Base-by-base conservation (phyloP, 2,329 filamentous ascomycete species). In the Neonectria neomacrospora region DNA sequence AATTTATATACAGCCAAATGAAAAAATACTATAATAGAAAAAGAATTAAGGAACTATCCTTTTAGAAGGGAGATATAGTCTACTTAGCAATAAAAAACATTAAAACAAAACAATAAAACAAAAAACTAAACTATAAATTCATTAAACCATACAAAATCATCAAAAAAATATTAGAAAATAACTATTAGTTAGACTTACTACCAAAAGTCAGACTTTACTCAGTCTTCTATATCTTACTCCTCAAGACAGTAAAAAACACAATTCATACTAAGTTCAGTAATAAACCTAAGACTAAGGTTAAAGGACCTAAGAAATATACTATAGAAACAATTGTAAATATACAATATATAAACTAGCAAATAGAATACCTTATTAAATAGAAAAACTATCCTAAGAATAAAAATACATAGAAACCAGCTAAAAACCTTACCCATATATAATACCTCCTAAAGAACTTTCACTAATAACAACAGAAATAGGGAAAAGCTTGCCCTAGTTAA, bases 41-140 rank as follows among this genome's bases (percentile, higher is more conserved):
- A 58, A 68, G 54, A 54, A 52, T 64, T 54, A 63, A 66, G 23
- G 34, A 39, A 68, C 30, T 62, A 60, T 63, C 26, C 39, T 64
- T 68, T 39, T 39, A 42, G 34, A 28, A 59, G 48, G 37, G 61
- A 58, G 34, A 68, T 63, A 70, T 65, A 57, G 26, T 65, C 11
- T 68, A 67, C 30, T 18, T 70, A 12, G 7, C 50, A n/a, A 55
- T 55, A 54, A 64, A 64, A 67, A 64, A 68, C 30, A 64, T 67
- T 53, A 50, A 44, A 58, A 69, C 53, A 58, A 69, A 63, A 37
- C n/a, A 41, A 65, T 42, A n/a, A 42, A 64, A 37, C 39, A 54
- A 68, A 39, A 67, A 70, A 58, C 50, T 68, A 12, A 28, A 71
- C 32, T 70, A 52, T 61, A 72, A 69, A 39, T 68, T 67, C 54